These are phyloP conservation scores for Aspergillus melleus DNA, from an alignment of 2,329 filamentous ascomycete species.

Conservation along the genomic window DNA sequence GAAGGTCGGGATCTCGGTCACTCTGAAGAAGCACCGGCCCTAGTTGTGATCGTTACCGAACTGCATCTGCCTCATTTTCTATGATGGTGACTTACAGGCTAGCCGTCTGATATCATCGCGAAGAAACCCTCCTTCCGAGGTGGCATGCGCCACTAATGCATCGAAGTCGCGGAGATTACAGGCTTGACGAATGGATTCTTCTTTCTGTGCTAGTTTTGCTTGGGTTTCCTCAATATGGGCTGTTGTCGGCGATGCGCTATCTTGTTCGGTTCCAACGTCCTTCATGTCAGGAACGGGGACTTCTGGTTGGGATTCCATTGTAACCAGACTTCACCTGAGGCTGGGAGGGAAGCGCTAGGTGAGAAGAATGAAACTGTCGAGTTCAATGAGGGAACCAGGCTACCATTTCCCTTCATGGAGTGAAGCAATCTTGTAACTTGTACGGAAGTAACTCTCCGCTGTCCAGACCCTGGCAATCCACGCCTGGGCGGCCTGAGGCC, in stretches of 20 bases:
- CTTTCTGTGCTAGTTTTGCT: slow-evolving; percentile 36
- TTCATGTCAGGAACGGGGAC: neutral
- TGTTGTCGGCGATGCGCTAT: neutral
- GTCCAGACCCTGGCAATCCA: too few relatives aligned
- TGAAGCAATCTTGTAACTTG: neutral
- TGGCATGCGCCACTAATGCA: slow-evolving; percentile 59
- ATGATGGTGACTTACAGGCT: slow-evolving; percentile 66
- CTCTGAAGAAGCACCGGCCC: slow-evolving; percentile 53
- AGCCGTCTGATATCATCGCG: slow-evolving; percentile 66
- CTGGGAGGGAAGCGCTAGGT: neutral
- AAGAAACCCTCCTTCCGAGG: slow-evolving; percentile 66
- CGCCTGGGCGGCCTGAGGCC: slow-evolving; percentile 12
- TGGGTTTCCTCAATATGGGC: slow-evolving; percentile 5
- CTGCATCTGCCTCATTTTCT: neutral
- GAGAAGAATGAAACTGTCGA: too few relatives aligned
- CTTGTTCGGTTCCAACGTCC: slow-evolving; percentile 5
- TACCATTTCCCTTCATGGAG: neutral
- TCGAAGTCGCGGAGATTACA: slow-evolving; percentile 60
- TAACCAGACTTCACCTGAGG: neutral
- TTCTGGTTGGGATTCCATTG: neutral
- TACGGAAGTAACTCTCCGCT: too few relatives aligned
- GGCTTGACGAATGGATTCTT: slow-evolving; percentile 56
- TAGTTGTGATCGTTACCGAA: slow-evolving; percentile 25
- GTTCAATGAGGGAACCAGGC: too few relatives aligned
- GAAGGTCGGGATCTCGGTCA: slow-evolving; percentile 24